Conservation (phyloP, 768 basidiomycete species). For the Termitomyces eurrhizus region DNA sequence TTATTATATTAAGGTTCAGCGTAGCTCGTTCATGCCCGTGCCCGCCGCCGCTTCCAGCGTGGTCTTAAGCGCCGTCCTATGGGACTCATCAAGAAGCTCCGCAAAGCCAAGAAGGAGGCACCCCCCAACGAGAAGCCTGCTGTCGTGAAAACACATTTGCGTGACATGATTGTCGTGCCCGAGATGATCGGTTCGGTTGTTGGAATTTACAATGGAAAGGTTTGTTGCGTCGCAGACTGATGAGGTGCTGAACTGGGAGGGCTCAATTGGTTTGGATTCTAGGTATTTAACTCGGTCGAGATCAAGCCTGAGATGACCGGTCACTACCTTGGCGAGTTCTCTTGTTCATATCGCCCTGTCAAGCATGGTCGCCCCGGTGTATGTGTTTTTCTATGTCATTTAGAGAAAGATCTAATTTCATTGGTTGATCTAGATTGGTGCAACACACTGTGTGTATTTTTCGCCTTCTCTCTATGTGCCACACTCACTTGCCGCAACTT, state of each 20-base stretch:
- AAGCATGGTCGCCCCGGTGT: slow-evolving; percentile 99
- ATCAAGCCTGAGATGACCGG: slow-evolving; percentile 99
- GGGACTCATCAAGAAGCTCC: slow-evolving; percentile 99
- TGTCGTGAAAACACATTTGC: slow-evolving; percentile 98
- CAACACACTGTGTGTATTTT: slow-evolving; percentile 72
- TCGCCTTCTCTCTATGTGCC: slow-evolving; percentile 1
- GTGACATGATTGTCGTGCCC: slow-evolving; percentile 99
- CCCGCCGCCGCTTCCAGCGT: slow-evolving; percentile 97
- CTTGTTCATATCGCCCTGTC: slow-evolving; percentile 96
- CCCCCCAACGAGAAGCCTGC: slow-evolving; percentile 98
- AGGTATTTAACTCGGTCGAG: slow-evolving; percentile 95
- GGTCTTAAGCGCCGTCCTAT: slow-evolving; percentile 98
- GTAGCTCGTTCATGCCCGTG: slow-evolving; percentile 96
- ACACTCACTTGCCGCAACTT: slow-evolving; percentile 6
- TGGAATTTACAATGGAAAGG: slow-evolving; percentile 98
- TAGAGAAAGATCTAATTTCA: not conserved
- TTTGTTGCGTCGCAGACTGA: slow-evolving; percentile 26
- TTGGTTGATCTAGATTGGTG: slow-evolving; percentile 62
- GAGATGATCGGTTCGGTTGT: slow-evolving; percentile 99
- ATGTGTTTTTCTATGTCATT: slow-evolving; percentile 30
- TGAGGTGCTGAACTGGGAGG: not conserved
- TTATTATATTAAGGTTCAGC: not conserved
- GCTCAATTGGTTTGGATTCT: slow-evolving; percentile 6
- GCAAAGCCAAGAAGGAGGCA: slow-evolving; percentile 99
- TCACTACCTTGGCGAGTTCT: slow-evolving; percentile 98